Conservation (phyloP, 306 rosid genomes). For the Castanea crenata region DNA sequence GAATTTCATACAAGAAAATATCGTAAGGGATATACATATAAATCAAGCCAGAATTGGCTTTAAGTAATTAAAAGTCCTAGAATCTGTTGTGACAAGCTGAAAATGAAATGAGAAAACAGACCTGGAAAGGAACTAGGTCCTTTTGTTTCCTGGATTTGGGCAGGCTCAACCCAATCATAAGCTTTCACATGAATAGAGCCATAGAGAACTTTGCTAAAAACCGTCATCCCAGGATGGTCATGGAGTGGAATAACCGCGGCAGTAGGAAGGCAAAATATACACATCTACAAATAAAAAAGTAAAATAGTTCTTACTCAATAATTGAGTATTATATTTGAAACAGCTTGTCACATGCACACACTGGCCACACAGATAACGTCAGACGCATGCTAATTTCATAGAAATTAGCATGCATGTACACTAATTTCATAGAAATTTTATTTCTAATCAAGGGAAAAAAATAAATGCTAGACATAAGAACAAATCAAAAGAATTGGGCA, state of each 20-base stretch:
- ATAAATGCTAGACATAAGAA: not conserved
- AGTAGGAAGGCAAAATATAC: slow-evolving; percentile 91
- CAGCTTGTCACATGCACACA: not conserved
- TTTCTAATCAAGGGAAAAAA: not conserved
- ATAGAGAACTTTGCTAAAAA: slow-evolving; percentile 87
- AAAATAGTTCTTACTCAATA: not conserved
- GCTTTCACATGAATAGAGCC: slow-evolving; percentile 96
- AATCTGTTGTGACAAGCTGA: not conserved
- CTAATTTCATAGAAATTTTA: not conserved
- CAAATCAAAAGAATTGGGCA: not conserved
- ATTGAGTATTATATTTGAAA: not conserved
- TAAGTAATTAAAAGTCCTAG: not conserved
- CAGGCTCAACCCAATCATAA: slow-evolving; percentile 96
- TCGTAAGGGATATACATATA: not conserved
- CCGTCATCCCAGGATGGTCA: slow-evolving; percentile 95
- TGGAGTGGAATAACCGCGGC: slow-evolving; percentile 89
- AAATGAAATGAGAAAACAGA: slow-evolving; percentile 26
- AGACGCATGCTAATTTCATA: not conserved
- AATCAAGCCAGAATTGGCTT: not conserved
- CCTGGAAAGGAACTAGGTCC: slow-evolving; percentile 56
- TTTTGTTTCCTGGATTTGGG: slow-evolving; percentile 53
- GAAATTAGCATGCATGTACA: not conserved
- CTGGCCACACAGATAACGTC: not conserved
- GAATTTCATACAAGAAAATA: not conserved
- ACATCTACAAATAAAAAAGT: slow-evolving; percentile 57